phyloP scores from a whole-genome alignment of 2,329 filamentous ascomycete genomes.

The Penicillium sclerotiorum region DNA sequence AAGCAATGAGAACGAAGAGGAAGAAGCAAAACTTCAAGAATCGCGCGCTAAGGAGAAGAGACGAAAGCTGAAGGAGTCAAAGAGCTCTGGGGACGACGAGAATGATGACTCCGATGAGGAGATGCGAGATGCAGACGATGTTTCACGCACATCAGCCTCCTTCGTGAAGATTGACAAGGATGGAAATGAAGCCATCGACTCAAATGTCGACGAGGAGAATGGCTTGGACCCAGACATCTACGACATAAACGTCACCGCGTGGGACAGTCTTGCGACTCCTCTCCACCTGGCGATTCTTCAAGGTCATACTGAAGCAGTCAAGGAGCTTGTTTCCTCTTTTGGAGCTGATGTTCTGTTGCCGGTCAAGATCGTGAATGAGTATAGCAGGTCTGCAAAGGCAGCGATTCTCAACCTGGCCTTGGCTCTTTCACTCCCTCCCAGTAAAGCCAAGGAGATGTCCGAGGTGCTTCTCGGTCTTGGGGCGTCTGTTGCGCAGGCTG shows the following conservation, averaged over 20 bases:
- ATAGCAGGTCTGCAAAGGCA: conserved; percentile 52
- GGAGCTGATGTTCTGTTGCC: conserved; percentile 77
- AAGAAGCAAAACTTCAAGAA: conserved; percentile 52
- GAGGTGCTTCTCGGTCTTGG: conserved; percentile 68
- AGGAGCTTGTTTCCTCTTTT: conserved; percentile 69
- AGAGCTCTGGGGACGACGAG: conserved; percentile 31
- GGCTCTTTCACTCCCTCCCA: conserved; percentile 64
- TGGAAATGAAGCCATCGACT: conserved; percentile 26
- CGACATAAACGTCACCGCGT: conserved; percentile 75
- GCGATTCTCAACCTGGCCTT: conserved; percentile 72
- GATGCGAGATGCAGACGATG: conserved; percentile 55
- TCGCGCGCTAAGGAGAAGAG: conserved; percentile 12
- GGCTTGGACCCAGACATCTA: conserved; percentile 76
- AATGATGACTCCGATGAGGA: conserved; percentile 36
- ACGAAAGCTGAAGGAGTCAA: conserved; percentile 24
- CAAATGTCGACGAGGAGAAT: conserved; percentile 53
- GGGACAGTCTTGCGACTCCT: conserved; percentile 74
- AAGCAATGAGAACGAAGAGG: conserved; percentile 65
- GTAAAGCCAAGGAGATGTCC: conserved; percentile 67
- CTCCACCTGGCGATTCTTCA: conserved; percentile 77
- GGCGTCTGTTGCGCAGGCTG: conserved; percentile 73
- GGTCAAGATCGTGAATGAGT: conserved; percentile 61
- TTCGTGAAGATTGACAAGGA: conserved; percentile 66
- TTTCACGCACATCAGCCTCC: conserved; percentile 65
- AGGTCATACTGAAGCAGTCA: conserved; percentile 70